Percentiles rank a stretch among this genome's conserved stretches.
Evolutionary conservation across 2,329 filamentous ascomycete genomes (phyloP).

Genomic region (Aspergillus pseudoviridinutans): DNA sequence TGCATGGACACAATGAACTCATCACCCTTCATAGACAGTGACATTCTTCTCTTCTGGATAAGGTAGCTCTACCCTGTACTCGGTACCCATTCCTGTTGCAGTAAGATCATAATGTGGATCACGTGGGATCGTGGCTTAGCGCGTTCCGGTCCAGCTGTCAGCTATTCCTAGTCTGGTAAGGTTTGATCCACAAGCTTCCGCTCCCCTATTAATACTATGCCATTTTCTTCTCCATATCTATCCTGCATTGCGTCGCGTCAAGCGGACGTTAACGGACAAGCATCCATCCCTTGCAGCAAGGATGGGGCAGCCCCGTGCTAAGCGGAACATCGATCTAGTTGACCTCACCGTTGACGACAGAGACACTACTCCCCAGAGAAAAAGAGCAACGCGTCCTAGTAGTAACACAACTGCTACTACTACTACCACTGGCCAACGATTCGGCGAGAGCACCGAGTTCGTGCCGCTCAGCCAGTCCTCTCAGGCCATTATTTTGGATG

Average conservation of each 20-base stretch:
- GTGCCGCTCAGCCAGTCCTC: slow-evolving; percentile 30
- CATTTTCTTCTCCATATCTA: background rate
- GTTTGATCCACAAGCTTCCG: background rate
- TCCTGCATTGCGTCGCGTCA: background rate
- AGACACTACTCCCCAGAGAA: slow-evolving; percentile 1
- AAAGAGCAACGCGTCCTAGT: slow-evolving; percentile 8
- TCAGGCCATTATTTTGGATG: slow-evolving; percentile 22
- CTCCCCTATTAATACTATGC: background rate
- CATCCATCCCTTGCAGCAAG: background rate
- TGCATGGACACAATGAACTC: background rate
- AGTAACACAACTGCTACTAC: background rate
- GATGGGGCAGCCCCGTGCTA: slow-evolving; percentile 16
- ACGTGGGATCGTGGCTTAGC: slow-evolving; percentile 15
- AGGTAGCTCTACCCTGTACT: slow-evolving; percentile 8
- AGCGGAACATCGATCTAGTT: slow-evolving; percentile 21
- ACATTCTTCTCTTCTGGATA: slow-evolving; percentile 5
- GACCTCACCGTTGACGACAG: slow-evolving; percentile 26
- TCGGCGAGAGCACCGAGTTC: slow-evolving; percentile 26
- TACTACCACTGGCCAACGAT: slow-evolving; percentile 21
- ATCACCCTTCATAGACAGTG: background rate
- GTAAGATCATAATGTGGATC: slow-evolving; percentile 21
- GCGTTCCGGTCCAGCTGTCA: background rate
- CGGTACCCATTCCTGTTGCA: slow-evolving; percentile 15
- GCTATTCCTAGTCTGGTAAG: slow-evolving; percentile 4
- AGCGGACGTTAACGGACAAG: background rate